Evolutionary conservation across 805 yeast genomes (phyloP).

Genomic region (Nakazawaea ernobii): DNA sequence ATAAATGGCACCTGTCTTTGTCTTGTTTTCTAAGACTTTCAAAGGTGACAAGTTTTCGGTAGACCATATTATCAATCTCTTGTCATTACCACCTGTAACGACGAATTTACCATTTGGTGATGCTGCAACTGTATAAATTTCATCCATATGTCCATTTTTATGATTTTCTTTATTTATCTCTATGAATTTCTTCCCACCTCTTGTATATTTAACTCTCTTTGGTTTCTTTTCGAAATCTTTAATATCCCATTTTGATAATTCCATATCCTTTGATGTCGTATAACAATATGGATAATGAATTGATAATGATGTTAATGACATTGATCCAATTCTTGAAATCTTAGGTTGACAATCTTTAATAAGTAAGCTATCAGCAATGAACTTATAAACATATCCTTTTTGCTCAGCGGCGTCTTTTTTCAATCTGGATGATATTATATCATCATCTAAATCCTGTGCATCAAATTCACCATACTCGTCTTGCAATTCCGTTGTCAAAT

Average conservation of each 20-base stretch:
- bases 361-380: slow-evolving; percentile 46
- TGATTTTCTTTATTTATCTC: slow-evolving; percentile 42
- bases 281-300: slow-evolving; percentile 57
- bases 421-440: slow-evolving; percentile 73
- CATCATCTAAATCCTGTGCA: slow-evolving; percentile 88
- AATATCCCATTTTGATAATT: slow-evolving; percentile 76
- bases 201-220: slow-evolving; percentile 52
- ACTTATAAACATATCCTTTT: slow-evolving; percentile 76
- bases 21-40: slow-evolving; percentile 71
- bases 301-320: slow-evolving; percentile 51
- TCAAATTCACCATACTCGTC: slow-evolving; percentile 53
- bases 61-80: slow-evolving; percentile 80
- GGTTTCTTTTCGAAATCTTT: slow-evolving; percentile 53
- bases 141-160: slow-evolving; percentile 70
- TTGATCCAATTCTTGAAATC: slow-evolving; percentile 56
- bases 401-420: slow-evolving; percentile 86
- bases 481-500: slow-evolving; percentile 54
- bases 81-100: slow-evolving; percentile 88
- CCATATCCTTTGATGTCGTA: slow-evolving; percentile 78
- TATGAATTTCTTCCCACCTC: slow-evolving; percentile 51
- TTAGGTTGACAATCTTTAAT: slow-evolving; percentile 33
- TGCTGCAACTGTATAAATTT: slow-evolving; percentile 72
- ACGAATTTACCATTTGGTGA: slow-evolving; percentile 84
- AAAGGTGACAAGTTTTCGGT: slow-evolving; percentile 70
- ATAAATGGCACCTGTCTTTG: slow-evolving; percentile 64